A percentile compares a stretch with the other conserved stretches of the same genome.
phyloP scores from a whole-genome alignment of 768 basidiomycete species.

The Suillus plorans region DNA sequence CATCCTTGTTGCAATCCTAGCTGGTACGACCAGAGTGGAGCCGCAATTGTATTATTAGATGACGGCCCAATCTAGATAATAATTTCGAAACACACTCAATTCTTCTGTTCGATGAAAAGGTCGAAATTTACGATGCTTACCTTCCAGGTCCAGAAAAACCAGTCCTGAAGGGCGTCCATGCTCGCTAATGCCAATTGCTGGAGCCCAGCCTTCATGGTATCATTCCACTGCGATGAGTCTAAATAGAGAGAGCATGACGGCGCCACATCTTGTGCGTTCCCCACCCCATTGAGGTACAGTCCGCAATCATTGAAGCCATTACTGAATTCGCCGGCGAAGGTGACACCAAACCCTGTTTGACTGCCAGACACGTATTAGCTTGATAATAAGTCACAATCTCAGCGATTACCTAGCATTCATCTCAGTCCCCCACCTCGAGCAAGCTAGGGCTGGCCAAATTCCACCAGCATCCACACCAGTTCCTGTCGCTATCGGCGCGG shows the following conservation, averaged over 20 bases:
- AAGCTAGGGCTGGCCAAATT: slow-evolving; percentile 50
- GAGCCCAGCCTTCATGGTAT: slow-evolving; percentile 52
- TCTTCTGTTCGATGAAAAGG: not conserved
- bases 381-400: not conserved
- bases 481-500: slow-evolving; percentile 34
- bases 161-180: slow-evolving; percentile 69
- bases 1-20: slow-evolving; percentile 73
- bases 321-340: slow-evolving; percentile 76
- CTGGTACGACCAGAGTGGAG: slow-evolving; percentile 71
- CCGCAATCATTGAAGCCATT: slow-evolving; percentile 69
- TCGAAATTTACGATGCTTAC: slow-evolving; percentile 22
- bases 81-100: not conserved
- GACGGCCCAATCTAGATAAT: slow-evolving; percentile 54
- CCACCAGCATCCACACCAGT: slow-evolving; percentile 38
- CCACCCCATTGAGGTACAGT: slow-evolving; percentile 41
- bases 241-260: slow-evolving; percentile 41
- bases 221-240: slow-evolving; percentile 54
- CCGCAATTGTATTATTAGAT: slow-evolving; percentile 44
- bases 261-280: slow-evolving; percentile 23
- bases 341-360: slow-evolving; percentile 62
- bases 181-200: slow-evolving; percentile 49
- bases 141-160: slow-evolving; percentile 85
- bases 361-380: slow-evolving; percentile 23
- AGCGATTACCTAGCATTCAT: slow-evolving; percentile 43
- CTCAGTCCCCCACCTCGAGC: slow-evolving; percentile 54